Evolutionary conservation across 352 stramenopile genomes (phyloP).

Genomic region (Globisporangium rhizosaccharum): DNA sequence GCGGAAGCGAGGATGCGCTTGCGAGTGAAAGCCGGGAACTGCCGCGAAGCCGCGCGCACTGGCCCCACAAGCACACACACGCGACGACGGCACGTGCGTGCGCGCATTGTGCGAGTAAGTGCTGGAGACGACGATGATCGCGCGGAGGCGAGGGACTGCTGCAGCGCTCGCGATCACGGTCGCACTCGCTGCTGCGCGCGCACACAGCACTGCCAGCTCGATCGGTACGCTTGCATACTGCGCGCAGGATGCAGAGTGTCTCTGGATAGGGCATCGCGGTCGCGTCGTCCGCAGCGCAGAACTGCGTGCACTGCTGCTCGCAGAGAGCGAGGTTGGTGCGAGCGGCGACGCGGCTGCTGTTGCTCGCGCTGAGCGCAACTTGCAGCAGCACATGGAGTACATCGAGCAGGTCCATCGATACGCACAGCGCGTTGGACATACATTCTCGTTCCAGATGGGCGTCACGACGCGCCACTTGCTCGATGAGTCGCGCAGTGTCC

Average conservation of each 20-base stretch:
- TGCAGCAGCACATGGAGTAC: constrained; percentile 63
- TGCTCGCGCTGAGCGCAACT: constrained; percentile 25
- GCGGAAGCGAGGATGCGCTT: too few relatives aligned
- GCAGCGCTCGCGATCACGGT: too few relatives aligned
- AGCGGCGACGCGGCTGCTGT: constrained; percentile 11
- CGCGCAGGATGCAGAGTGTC: constrained; percentile 24
- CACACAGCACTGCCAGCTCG: constrained; percentile 7
- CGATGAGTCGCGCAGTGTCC: constrained; percentile 19
- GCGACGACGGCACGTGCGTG: too few relatives aligned
- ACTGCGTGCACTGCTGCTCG: constrained; percentile 44
- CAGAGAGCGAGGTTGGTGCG: constrained; percentile 11
- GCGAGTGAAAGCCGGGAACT: too few relatives aligned
- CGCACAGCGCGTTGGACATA: constrained; percentile 41
- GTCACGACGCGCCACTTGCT: constrained; percentile 57
- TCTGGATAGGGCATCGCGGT: constrained; percentile 46
- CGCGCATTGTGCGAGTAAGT: too few relatives aligned
- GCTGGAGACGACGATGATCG: too few relatives aligned
- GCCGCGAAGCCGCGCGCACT: too few relatives aligned
- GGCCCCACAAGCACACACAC: too few relatives aligned
- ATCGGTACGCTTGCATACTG: constrained; percentile 47
- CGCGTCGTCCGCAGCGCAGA: constrained; percentile 26
- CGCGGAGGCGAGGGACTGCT: too few relatives aligned
- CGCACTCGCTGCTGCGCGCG: neutral
- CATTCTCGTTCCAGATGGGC: constrained; percentile 60
- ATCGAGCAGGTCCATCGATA: constrained; percentile 67